A percentile compares a stretch with the other conserved stretches of the same genome.
Conservation (phyloP, 371 early-diverging fungal genomes). For the Mucor velutinosus region DNA sequence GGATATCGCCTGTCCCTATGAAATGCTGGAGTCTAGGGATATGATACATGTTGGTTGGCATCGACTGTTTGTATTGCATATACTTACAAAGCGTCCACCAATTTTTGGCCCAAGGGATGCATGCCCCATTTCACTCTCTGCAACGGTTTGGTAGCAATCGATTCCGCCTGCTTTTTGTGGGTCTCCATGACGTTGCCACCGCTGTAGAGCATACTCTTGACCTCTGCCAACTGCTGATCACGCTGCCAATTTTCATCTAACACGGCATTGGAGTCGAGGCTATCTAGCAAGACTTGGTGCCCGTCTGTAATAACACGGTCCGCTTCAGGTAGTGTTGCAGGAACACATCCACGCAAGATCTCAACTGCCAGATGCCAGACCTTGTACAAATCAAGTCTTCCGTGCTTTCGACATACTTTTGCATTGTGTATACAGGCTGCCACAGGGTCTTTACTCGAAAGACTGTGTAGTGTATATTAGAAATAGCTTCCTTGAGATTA, state of each 20-base stretch:
- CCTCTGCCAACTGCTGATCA: conserved; percentile 27
- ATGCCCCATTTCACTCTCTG: conserved; percentile 66
- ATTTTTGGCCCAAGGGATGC: conserved; percentile 71
- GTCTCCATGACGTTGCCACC: background rate
- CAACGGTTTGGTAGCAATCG: conserved; percentile 6
- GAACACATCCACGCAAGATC: conserved; percentile 56
- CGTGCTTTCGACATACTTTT: conserved; percentile 48
- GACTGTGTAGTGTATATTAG: conserved; percentile 13
- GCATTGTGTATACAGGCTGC: conserved; percentile 68
- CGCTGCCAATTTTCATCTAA: conserved; percentile 22
- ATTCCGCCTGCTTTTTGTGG: background rate
- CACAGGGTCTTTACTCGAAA: conserved; percentile 57
- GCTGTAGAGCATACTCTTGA: conserved; percentile 13
- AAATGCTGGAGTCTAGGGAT: conserved; percentile 64
- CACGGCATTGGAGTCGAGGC: conserved; percentile 4
- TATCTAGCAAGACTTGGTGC: conserved; percentile 13
- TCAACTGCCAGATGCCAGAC: conserved; percentile 77
- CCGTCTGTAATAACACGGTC: conserved; percentile 24
- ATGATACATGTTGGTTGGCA: background rate
- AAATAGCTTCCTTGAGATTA: background rate
- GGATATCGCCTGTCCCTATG: conserved; percentile 75
- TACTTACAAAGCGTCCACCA: conserved; percentile 66
- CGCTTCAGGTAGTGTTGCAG: conserved; percentile 26
- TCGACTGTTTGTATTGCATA: background rate
- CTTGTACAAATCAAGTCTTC: conserved; percentile 61